These are phyloP conservation scores for Dactylorhiza incarnata DNA, from an alignment of 106 monocot genomes.

Conservation along the genomic window DNA sequence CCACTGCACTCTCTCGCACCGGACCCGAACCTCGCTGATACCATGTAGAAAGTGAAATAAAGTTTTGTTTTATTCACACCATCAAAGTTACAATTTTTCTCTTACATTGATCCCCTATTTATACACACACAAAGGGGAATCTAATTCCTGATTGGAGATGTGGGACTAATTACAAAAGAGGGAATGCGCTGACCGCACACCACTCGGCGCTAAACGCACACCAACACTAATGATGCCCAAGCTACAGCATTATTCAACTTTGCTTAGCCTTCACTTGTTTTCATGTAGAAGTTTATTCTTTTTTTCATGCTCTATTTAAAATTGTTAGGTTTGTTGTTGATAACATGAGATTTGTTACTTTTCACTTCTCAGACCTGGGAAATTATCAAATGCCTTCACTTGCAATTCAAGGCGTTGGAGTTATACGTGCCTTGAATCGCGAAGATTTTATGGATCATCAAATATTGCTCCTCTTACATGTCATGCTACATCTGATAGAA, in stretches of 20 bases:
- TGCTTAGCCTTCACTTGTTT: neutral
- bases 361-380: slow-evolving; percentile 5
- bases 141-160: no score
- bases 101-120: no score
- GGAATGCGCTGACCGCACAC: no score
- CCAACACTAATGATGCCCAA: no score
- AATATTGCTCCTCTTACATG: neutral
- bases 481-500: neutral
- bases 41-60: no score
- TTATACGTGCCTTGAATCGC: neutral
- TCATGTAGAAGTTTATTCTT: neutral
- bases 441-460: neutral
- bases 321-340: neutral
- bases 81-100: no score
- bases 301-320: neutral
- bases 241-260: neutral
- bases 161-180: no score
- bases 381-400: neutral
- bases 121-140: no score
- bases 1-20: no score
- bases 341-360: neutral
- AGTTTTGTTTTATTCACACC: no score
- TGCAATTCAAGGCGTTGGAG: neutral
- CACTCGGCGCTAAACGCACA: no score
- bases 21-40: no score